Conservation (phyloP, 2,329 filamentous ascomycete genomes). For the Cladosporium halotolerans region DNA sequence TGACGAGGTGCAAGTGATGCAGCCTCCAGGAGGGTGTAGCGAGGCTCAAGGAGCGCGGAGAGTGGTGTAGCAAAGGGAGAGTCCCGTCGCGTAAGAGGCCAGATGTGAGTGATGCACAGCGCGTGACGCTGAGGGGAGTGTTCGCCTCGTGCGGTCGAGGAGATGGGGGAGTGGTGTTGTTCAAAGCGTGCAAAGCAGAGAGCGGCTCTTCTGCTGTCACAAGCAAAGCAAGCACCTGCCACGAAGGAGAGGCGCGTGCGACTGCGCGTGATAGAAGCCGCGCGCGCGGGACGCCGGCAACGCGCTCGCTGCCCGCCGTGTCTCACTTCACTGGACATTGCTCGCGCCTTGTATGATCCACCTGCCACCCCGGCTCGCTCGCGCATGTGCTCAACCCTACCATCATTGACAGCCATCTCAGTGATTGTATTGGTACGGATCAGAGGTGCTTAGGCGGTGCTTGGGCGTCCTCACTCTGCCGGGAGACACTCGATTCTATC, state of each 20-base stretch:
- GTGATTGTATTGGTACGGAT: too few species aligned
- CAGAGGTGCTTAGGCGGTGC: too few species aligned
- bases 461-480: too few species aligned
- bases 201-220: neutral
- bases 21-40: slow-evolving; percentile 9
- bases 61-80: slow-evolving; percentile 1
- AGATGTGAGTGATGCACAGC: neutral
- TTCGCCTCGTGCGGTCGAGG: neutral
- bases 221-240: neutral
- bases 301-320: too few species aligned
- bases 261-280: too few species aligned
- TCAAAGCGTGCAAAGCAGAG: neutral
- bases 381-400: too few species aligned
- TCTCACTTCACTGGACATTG: too few species aligned
- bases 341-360: too few species aligned
- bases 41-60: slow-evolving; percentile 6
- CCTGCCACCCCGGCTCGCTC: too few species aligned
- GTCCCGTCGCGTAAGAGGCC: slow-evolving; percentile 2
- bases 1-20: slow-evolving; percentile 8
- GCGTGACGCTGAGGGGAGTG: neutral
- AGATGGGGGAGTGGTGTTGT: slow-evolving; percentile 1
- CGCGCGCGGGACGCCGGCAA: too few species aligned
- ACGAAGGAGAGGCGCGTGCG: too few species aligned
- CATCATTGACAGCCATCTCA: too few species aligned
- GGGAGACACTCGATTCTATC: neutral